phyloP scores from a whole-genome alignment of 75 land plant genomes.

The Adiantum capillusveneris region DNA sequence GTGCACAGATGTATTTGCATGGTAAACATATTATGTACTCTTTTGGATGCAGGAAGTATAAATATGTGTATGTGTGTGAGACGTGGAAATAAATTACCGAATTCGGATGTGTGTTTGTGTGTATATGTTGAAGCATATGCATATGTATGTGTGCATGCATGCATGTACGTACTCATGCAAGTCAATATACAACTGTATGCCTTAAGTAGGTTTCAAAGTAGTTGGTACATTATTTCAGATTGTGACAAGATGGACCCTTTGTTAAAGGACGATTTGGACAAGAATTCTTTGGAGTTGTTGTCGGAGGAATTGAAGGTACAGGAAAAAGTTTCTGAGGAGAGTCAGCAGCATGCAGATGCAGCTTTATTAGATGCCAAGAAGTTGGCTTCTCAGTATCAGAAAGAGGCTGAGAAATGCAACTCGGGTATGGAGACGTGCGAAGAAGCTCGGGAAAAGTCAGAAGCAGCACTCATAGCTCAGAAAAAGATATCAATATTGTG shows the following conservation, averaged over 20 bases:
- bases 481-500: constrained; percentile 12
- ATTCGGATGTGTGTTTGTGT: neutral
- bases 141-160: neutral
- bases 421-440: constrained; percentile 25
- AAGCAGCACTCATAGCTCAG: constrained; percentile 13
- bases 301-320: constrained; percentile 22
- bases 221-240: constrained; percentile 26
- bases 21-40: neutral
- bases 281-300: neutral
- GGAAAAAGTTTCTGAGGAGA: constrained; percentile 16
- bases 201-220: neutral
- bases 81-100: too few relatives aligned
- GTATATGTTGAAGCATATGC: neutral
- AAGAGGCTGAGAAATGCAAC: constrained; percentile 31
- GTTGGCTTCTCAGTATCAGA: constrained; percentile 22
- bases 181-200: neutral
- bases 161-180: neutral
- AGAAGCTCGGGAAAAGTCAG: constrained; percentile 22
- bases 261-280: constrained; percentile 19
- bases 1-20: neutral
- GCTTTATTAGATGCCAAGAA: constrained; percentile 25
- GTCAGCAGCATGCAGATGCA: constrained; percentile 16
- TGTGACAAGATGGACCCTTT: constrained; percentile 33
- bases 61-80: neutral
- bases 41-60: neutral